phyloP scores from a whole-genome alignment of 371 early-diverging fungal species.

The Zychaea mexicana region DNA sequence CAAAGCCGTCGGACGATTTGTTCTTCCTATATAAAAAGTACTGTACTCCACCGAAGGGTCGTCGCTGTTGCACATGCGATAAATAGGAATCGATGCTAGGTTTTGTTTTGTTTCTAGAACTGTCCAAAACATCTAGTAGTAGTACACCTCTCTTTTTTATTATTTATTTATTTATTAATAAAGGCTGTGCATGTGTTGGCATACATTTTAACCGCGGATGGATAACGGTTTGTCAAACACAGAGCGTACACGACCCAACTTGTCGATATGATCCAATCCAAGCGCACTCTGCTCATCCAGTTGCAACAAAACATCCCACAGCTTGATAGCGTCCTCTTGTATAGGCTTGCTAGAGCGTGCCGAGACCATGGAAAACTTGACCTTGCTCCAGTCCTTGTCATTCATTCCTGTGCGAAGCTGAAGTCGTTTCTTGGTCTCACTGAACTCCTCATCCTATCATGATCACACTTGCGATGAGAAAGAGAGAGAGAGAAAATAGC shows the following conservation, averaged over 20 bases:
- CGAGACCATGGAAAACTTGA: slow-evolving; percentile 59
- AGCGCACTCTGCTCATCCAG: slow-evolving; percentile 47
- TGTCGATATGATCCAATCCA: slow-evolving; percentile 76
- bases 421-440: slow-evolving; percentile 72
- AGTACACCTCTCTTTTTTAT: no score
- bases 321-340: slow-evolving; percentile 43
- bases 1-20: no score
- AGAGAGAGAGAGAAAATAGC: no score
- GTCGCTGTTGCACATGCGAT: no score
- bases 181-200: no score
- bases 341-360: background rate
- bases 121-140: no score
- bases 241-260: slow-evolving; percentile 34
- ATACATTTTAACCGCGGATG: slow-evolving; percentile 50
- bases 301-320: slow-evolving; percentile 50
- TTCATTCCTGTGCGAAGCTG: slow-evolving; percentile 71
- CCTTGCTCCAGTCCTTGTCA: slow-evolving; percentile 86
- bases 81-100: no score
- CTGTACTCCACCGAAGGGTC: no score
- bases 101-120: no score
- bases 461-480: slow-evolving; percentile 4
- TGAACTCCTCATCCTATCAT: slow-evolving; percentile 62
- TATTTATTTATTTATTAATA: background rate
- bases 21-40: no score
- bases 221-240: slow-evolving; percentile 45